phyloP scores from a whole-genome alignment of 768 basidiomycete genomes.

The Mycena olivaceomarginata region DNA sequence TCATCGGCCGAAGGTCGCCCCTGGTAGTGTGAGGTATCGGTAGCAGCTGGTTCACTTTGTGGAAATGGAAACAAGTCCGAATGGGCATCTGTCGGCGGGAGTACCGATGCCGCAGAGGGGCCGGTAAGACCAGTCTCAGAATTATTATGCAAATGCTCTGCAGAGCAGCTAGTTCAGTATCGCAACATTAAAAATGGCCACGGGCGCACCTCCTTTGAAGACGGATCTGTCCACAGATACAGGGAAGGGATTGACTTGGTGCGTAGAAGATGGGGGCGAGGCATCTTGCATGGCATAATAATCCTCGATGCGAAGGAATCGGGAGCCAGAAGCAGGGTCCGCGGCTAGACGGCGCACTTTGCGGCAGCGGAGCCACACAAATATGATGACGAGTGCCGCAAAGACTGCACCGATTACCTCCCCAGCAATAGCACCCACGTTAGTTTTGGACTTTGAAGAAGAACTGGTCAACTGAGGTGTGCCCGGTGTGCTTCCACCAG shows the following conservation, averaged over 20 bases:
- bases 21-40: constrained; percentile 11
- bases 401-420: constrained; percentile 1
- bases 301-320: constrained; percentile 10
- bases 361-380: constrained; percentile 5
- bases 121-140: constrained; percentile 1
- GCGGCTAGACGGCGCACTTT: constrained; percentile 9
- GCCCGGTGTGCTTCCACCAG: neutral
- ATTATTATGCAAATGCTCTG: neutral
- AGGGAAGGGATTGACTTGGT: neutral
- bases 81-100: constrained; percentile 5
- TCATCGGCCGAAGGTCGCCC: constrained; percentile 3
- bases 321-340: neutral
- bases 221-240: neutral
- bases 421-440: constrained; percentile 1
- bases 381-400: neutral
- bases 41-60: constrained; percentile 5
- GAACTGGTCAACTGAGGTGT: constrained; percentile 1
- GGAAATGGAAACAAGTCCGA: constrained; percentile 3
- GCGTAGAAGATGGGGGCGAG: neutral
- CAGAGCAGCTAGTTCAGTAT: neutral
- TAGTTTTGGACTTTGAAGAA: neutral
- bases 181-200: neutral
- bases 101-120: neutral
- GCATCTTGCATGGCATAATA: neutral
- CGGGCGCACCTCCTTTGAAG: neutral